Conservation (phyloP, 2,329 filamentous ascomycete genomes). For the Aspergillus sp. region DNA sequence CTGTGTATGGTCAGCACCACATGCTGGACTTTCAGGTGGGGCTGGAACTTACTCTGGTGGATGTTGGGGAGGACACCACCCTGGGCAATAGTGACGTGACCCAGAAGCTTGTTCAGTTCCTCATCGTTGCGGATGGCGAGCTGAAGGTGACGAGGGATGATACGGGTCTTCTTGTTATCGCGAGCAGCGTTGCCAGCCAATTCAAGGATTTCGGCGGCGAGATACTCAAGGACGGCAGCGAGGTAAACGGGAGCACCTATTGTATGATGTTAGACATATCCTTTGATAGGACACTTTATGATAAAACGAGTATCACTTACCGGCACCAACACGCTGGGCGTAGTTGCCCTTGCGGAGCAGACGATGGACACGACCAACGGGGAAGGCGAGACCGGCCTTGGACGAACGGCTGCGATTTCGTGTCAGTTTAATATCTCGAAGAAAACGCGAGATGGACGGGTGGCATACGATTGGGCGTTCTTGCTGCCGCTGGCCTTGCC, state of each 20-base stretch:
- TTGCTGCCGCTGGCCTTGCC: conserved; percentile 99
- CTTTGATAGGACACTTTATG: too few species aligned
- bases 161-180: conserved; percentile 99
- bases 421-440: conserved; percentile 6
- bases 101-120: conserved; percentile 99
- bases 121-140: conserved; percentile 99
- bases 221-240: conserved; percentile 95
- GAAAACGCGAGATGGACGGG: conserved; percentile 16
- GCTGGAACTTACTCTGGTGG: conserved; percentile 59
- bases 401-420: conserved; percentile 75
- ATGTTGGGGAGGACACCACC: conserved; percentile 98
- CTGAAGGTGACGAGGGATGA: conserved; percentile 98
- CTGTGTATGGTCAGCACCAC: conserved; percentile 94
- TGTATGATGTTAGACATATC: not conserved
- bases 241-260: conserved; percentile 88
- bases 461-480: conserved; percentile 96
- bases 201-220: conserved; percentile 98
- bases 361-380: conserved; percentile 98
- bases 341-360: conserved; percentile 99
- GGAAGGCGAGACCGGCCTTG: conserved; percentile 98
- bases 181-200: conserved; percentile 97
- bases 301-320: conserved; percentile 46
- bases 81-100: conserved; percentile 91
- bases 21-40: conserved; percentile 83
- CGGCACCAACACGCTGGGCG: conserved; percentile 98